Conservation (phyloP, 768 basidiomycete species). For the Lactifluus subvellereus region DNA sequence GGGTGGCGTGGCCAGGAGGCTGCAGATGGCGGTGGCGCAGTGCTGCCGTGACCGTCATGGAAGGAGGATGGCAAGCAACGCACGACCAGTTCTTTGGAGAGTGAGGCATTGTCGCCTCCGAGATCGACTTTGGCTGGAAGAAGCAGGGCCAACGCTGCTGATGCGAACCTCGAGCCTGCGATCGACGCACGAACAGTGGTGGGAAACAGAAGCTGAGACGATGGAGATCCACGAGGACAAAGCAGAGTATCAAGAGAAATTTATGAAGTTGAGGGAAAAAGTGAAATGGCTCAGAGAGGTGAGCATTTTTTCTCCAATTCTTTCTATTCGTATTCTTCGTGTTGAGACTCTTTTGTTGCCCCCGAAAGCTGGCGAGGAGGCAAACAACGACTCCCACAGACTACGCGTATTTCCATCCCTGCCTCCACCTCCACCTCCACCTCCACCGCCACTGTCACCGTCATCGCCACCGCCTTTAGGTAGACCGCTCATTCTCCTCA, state of each 20-base stretch:
- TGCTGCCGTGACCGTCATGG: neutral
- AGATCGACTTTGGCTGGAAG: neutral
- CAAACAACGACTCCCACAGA: constrained; percentile 1
- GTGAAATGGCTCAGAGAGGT: constrained; percentile 57
- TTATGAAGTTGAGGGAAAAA: constrained; percentile 61
- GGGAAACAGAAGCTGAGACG: constrained; percentile 35
- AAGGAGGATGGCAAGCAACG: constrained; percentile 30
- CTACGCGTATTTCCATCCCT: neutral
- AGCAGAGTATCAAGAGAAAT: constrained; percentile 54
- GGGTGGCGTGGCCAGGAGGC: neutral
- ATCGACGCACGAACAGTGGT: constrained; percentile 37
- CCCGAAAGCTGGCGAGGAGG: constrained; percentile 9
- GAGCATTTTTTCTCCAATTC: neutral
- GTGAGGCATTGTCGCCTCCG: neutral
- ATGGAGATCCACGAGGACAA: constrained; percentile 39
- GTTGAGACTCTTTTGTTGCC: neutral
- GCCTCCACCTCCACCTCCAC: constrained; percentile 22
- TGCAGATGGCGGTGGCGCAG: neutral
- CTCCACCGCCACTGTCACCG: constrained; percentile 20
- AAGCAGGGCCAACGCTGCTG: neutral
- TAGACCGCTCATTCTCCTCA: constrained; percentile 3
- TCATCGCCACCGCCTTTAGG: neutral
- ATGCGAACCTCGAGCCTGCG: constrained; percentile 5
- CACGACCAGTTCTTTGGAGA: neutral
- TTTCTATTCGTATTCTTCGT: neutral